Evolutionary conservation across 805 yeast genomes (phyloP), one percentile per base, ranked within the genome.

Genomic region (Tetrapisispora namnaoensis): DNA sequence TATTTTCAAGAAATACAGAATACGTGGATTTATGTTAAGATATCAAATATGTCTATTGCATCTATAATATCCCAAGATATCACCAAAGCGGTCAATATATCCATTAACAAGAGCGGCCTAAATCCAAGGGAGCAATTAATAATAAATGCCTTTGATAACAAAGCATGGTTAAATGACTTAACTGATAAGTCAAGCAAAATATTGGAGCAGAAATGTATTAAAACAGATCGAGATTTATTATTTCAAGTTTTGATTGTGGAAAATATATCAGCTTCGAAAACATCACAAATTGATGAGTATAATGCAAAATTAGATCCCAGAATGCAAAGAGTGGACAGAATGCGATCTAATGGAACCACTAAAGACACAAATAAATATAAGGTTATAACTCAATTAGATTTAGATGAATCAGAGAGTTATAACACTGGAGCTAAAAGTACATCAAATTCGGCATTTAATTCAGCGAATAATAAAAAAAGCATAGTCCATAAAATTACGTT

Each of bases 211-310:
- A 55, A 56, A 38, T 30, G 53, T 37, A 43, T 46, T 2, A 22
- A 24, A 13, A 47, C 62, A 0, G 51, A 58, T 20, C 48, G 59
- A 14, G 69, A 66, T 17, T 61, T 69, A 1, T 50, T 77, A 10
- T 82, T 82, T 62, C 80, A 79, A 58, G 74, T 85, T 1, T 68
- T 81, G 1, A 76, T 76, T 53, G 58, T 82, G 0, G 73, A 72
- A 54, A 80, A 83, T 63, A 68, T 77, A 1, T 69, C 81, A 7
- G 70, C 63, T 30, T 77, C 88, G 0, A 66, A 68, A 20, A 59
- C 76, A 20, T 63, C 70, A n/a, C 79, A 77, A 53, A 57, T 81
- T 3, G 91, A 83, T 52, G 75, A 72, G 6, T 67, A 84, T 62
- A 67, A 66, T 21, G 73, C 73, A 34, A 63, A 67, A 45, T 65